Base-by-base conservation (phyloP, 768 basidiomycete genomes). In the Ephemerocybe angulata region DNA sequence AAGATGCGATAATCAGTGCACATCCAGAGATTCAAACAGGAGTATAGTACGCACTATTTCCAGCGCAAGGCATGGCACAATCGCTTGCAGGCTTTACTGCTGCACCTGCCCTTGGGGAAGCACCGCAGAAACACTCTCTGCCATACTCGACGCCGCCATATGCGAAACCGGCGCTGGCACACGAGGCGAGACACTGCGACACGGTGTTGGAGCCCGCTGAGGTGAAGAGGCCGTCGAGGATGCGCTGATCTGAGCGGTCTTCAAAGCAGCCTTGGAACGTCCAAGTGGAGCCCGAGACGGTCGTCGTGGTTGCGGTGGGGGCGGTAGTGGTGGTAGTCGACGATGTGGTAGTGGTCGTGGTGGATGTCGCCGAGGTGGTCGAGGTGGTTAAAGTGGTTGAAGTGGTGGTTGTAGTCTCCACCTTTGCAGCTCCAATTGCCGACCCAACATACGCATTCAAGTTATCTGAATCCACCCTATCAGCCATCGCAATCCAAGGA, bases 391-490 rank as follows among this genome's bases (percentile, higher is more conserved):
- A 21, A 7, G 15, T 50, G 15, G 48, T 50, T 19, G 28, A 29
- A 35, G 29, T 19, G 28, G 27, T 33, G 19, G 28, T 4, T 24
- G 6, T 15, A 29, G 28, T 4, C 40, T 29, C 19, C 15, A 19
- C 2, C n/a, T 19, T 28, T n/a, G 27, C 40, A 28, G 40, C 15
- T 5, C 7, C 10, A 5, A 21, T 66, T 4, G 76, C 77, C 51
- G 72, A 72, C n/a, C 81, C 80, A 35, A 80, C 81, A 64, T 76
- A 85, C 1, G 77, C 82, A 62, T 86, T 88, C 66, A 78, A 87
- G 61, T 87, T 87, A 65, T 86, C 85, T 73, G 24, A 44, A 46
- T 28, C 17, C 24, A 6, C 59, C 49, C 29, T 41, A 27, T 35
- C 64, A 68, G 53, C 57, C 24, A 24, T 4, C 29, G 25, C 46